phyloP scores from a whole-genome alignment of 495 filamentous ascomycete genomes.

The Penicillium simplicissimum region DNA sequence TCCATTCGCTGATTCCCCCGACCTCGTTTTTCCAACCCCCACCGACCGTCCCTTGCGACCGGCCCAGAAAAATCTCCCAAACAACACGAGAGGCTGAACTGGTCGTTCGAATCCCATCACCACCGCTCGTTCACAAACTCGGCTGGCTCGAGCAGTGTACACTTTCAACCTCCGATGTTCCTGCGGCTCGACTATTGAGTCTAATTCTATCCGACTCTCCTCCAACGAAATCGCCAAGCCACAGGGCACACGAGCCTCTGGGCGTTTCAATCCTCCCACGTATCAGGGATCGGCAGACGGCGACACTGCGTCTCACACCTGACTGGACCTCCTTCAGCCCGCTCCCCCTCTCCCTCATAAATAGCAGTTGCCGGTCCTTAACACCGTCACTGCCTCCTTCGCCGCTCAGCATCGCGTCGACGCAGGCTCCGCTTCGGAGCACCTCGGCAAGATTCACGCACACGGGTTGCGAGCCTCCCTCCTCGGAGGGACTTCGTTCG shows the following conservation, averaged over 20 bases:
- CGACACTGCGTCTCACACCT: constrained; percentile 16
- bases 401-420: constrained; percentile 28
- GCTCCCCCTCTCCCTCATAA: constrained; percentile 2
- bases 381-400: constrained; percentile 45
- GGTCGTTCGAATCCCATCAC: neutral
- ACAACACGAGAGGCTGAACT: neutral
- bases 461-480: constrained; percentile 66
- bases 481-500: constrained; percentile 60
- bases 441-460: constrained; percentile 58
- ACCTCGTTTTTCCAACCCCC: neutral
- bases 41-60: neutral
- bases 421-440: constrained; percentile 46
- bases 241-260: constrained; percentile 22
- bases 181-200: constrained; percentile 1
- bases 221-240: constrained; percentile 26
- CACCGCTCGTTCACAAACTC: constrained; percentile 13
- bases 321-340: constrained; percentile 11
- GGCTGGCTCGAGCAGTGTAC: constrained; percentile 14
- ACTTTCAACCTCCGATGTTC: constrained; percentile 10
- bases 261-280: constrained; percentile 18
- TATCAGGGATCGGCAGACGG: constrained; percentile 16
- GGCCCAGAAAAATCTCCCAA: neutral
- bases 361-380: constrained; percentile 32
- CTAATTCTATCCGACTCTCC: constrained; percentile 1
- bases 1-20: constrained; percentile 3